Evolutionary conservation across 2,329 filamentous ascomycete genomes (phyloP).

Genomic region (Fusarium metavorans): DNA sequence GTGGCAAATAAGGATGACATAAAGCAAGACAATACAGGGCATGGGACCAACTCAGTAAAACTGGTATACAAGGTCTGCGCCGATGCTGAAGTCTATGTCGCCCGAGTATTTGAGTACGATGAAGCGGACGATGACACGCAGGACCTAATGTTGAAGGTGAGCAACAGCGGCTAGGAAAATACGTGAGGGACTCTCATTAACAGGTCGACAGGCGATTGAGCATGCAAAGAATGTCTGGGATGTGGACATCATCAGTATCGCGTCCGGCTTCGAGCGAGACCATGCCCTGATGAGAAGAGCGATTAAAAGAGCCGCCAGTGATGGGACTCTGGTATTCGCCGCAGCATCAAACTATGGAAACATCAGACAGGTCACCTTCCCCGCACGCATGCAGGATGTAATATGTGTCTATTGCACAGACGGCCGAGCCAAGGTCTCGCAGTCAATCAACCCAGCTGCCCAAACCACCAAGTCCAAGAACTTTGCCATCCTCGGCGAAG

Average conservation of each 20-base stretch:
- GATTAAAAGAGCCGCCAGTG: constrained; percentile 5
- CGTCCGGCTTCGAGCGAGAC: constrained; percentile 15
- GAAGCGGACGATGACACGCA: constrained; percentile 10
- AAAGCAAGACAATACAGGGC: constrained; percentile 9
- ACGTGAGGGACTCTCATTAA: no score
- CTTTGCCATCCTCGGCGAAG: constrained; percentile 25
- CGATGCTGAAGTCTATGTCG: constrained; percentile 11
- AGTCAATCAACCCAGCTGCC: constrained; percentile 13
- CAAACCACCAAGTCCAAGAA: constrained; percentile 7
- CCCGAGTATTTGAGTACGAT: constrained; percentile 10
- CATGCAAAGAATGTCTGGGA: constrained; percentile 13
- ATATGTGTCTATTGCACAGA: constrained; percentile 21
- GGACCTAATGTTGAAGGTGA: constrained; percentile 15
- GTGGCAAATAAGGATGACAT: constrained; percentile 1
- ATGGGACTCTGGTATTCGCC: constrained; percentile 5
- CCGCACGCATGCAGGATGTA: constrained; percentile 14
- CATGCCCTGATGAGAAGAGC: constrained; percentile 1
- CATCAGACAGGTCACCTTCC: constrained; percentile 14
- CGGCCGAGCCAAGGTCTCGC: constrained; percentile 1
- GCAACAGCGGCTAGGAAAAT: neutral
- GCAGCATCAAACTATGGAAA: constrained; percentile 26
- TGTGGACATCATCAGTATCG: constrained; percentile 16
- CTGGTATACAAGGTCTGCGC: constrained; percentile 6
- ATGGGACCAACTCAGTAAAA: constrained; percentile 10
- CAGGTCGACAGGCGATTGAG: neutral